phyloP scores from a whole-genome alignment of 768 basidiomycete genomes.

The Trametes maxima region DNA sequence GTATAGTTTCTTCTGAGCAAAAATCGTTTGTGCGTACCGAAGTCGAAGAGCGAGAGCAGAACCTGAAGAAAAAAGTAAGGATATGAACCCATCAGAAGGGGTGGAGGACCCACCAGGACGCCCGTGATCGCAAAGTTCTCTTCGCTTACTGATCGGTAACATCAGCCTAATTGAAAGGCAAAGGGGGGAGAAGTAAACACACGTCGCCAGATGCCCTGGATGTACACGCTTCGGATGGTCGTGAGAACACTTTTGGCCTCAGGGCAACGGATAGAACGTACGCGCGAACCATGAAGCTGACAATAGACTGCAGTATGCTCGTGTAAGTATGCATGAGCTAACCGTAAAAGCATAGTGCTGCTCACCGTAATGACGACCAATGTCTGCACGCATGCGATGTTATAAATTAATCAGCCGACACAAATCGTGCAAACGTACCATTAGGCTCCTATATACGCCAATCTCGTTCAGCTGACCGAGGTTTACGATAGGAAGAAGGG shows the following conservation, averaged over 20 bases:
- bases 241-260: not conserved
- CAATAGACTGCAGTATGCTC: not conserved
- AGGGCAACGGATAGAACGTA: not conserved
- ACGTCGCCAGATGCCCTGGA: slow-evolving; percentile 53
- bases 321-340: not conserved
- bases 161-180: not conserved
- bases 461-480: too few species aligned
- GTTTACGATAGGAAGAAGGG: not conserved
- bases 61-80: slow-evolving; percentile 29
- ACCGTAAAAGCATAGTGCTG: not conserved
- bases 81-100: not conserved
- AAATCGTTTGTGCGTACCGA: slow-evolving; percentile 40
- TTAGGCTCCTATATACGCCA: slow-evolving; percentile 2
- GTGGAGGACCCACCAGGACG: slow-evolving; percentile 46
- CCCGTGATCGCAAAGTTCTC: slow-evolving; percentile 45
- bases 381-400: not conserved
- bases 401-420: not conserved
- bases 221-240: slow-evolving; percentile 44
- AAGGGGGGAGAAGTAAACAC: slow-evolving; percentile 26
- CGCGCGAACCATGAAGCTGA: slow-evolving; percentile 17
- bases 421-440: not conserved
- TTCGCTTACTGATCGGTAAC: slow-evolving; percentile 43
- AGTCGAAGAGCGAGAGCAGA: slow-evolving; percentile 45
- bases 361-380: slow-evolving; percentile 8
- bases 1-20: not conserved